Conservation (phyloP, 352 stramenopile species). For the Pythium biforme region DNA sequence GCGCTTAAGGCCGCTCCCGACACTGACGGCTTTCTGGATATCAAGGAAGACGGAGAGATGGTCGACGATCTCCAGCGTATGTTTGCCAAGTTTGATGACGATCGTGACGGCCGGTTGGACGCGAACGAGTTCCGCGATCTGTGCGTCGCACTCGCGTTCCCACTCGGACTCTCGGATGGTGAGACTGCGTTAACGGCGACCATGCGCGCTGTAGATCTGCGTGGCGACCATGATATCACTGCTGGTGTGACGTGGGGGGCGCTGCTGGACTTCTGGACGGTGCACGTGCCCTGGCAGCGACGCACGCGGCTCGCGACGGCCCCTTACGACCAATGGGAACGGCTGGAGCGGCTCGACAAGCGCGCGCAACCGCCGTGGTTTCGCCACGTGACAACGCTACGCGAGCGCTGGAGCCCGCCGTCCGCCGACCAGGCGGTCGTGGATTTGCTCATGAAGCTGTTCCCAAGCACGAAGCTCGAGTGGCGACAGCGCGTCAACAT, state of each 20-base stretch:
- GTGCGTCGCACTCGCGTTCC: conserved; percentile 44
- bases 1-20: conserved; percentile 8
- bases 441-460: conserved; percentile 41
- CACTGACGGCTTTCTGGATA: conserved; percentile 11
- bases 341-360: conserved; percentile 35
- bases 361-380: conserved; percentile 28
- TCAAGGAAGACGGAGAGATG: conserved; percentile 31
- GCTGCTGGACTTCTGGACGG: conserved; percentile 47
- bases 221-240: conserved; percentile 26
- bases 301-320: conserved; percentile 30
- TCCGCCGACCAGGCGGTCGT: conserved; percentile 43
- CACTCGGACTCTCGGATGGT: neutral
- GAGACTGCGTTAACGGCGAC: conserved; percentile 27
- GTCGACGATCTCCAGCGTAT: conserved; percentile 45
- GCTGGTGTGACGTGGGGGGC: conserved; percentile 45
- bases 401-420: conserved; percentile 54
- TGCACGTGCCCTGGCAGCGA: conserved; percentile 51
- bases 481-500: conserved; percentile 50
- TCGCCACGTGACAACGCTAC: conserved; percentile 36
- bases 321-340: conserved; percentile 39
- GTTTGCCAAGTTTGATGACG: conserved; percentile 62
- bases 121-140: conserved; percentile 55
- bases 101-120: conserved; percentile 48
- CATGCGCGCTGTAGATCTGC: conserved; percentile 42
- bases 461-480: conserved; percentile 56